Percentiles rank a stretch among this genome's conserved stretches.
Conservation (phyloP, 805 yeast genomes). For the Lipomyces anomalus region DNA sequence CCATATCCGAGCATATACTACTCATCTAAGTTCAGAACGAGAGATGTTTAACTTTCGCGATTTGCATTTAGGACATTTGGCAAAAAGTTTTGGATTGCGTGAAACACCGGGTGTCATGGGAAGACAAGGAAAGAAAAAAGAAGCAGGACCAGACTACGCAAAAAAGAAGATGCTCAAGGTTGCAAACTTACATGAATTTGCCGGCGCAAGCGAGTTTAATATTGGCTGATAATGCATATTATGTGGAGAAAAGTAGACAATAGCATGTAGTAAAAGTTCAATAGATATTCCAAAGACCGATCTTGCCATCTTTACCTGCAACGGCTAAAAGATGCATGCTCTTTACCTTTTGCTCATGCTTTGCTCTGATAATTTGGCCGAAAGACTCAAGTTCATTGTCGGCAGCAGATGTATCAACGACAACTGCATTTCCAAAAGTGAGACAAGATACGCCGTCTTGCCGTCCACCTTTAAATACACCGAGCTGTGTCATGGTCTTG, state of each 20-base stretch:
- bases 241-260: no score
- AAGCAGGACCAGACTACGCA: conserved; percentile 54
- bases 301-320: conserved; percentile 39
- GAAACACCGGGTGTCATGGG: conserved; percentile 63
- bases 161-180: conserved; percentile 66
- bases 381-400: not conserved
- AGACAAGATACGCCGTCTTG: conserved; percentile 30
- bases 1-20: conserved; percentile 91
- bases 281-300: not conserved
- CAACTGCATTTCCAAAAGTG: conserved; percentile 17
- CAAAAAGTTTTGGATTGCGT: conserved; percentile 88
- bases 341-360: not conserved
- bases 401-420: not conserved
- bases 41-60: conserved; percentile 71
- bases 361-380: conserved; percentile 7
- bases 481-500: conserved; percentile 30
- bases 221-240: conserved; percentile 31
- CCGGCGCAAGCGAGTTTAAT: conserved; percentile 70
- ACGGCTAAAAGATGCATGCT: conserved; percentile 37
- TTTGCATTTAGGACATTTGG: conserved; percentile 91
- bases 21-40: conserved; percentile 80
- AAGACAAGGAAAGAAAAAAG: conserved; percentile 30
- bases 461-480: conserved; percentile 30
- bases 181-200: conserved; percentile 63
- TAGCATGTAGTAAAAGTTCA: not conserved